phyloP scores from a whole-genome alignment of 2,329 filamentous ascomycete species.

The Aspergillus amoenus region DNA sequence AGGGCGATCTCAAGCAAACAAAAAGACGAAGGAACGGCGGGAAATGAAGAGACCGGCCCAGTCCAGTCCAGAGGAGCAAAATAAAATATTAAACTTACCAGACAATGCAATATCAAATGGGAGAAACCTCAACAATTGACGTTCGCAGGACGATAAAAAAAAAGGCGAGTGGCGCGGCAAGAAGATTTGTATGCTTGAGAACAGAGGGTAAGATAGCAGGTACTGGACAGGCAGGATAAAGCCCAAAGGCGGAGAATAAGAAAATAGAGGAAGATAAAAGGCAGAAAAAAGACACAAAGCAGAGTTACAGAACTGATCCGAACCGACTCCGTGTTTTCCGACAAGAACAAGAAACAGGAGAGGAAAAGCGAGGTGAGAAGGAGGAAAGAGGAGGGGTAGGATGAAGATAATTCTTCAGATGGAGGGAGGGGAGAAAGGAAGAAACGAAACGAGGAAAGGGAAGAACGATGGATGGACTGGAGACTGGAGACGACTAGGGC shows the following conservation, averaged over 20 bases:
- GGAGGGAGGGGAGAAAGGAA: conserved; percentile 19
- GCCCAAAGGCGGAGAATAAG: conserved; percentile 25
- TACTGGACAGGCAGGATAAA: conserved; percentile 27
- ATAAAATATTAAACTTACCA: conserved; percentile 19
- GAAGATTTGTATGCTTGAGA: conserved; percentile 21
- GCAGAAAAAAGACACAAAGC: conserved; percentile 21
- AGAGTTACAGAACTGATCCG: conserved; percentile 25
- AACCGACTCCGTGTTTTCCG: conserved; percentile 32
- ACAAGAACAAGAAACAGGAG: conserved; percentile 25
- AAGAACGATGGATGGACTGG: conserved; percentile 18
- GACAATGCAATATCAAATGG: conserved; percentile 23
- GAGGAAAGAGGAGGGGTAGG: conserved; percentile 21
- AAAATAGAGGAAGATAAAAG: conserved; percentile 20
- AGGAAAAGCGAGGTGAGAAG: conserved; percentile 14
- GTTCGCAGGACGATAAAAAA: conserved; percentile 13
- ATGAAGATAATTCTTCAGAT: conserved; percentile 23
- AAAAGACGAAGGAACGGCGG: background rate
- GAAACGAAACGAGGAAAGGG: conserved; percentile 19
- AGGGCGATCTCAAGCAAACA: background rate
- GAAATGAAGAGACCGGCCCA: background rate
- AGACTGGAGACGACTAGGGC: conserved; percentile 18
- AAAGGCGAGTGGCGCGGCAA: conserved; percentile 20
- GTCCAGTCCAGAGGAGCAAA: background rate
- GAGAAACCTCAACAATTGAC: conserved; percentile 16
- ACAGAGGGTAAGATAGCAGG: conserved; percentile 20